Evolutionary conservation across 495 filamentous ascomycete genomes (phyloP), one percentile per base, ranked within the genome.

Genomic region (Penicillium herquei): DNA sequence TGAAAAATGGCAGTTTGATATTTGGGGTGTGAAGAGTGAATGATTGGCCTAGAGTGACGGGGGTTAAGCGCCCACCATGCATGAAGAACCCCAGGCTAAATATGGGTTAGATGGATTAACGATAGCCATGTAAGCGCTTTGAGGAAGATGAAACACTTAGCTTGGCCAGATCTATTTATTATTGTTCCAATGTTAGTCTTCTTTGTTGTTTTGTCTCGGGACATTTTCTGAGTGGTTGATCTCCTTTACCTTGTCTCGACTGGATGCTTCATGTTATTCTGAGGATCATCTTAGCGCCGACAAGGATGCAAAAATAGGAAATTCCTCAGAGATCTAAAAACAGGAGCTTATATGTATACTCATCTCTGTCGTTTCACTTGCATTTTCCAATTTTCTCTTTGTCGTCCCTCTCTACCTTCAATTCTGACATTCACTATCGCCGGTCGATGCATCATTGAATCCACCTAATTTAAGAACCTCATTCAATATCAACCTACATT

Each of bases 1-100:
- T 2, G 2, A 4, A 8, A 42, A 4, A 10, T 10, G 40, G 6
- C 30, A 49, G 59, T 63, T 60, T 41, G 62, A 67, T 49, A 13
- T 17, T 30, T n/a, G 8, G 16, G 6, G 16, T 14, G 12, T 14
- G 10, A 33, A 6, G 16, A n/a, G 17, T 16, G 5, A 18, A 34
- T 42, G 44, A 64, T 68, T 68, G 65, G 65, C 46, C 59, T 1
- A 35, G 10, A 42, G 40, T 33, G 31, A 18, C 42, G 59, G 59
- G 46, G 50, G 53, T 55, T 68, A 66, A 66, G 59, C 65, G 65
- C 65, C 52, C 54, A 54, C 64, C 65, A 65, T 51, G 62, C 62
- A 64, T 67, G 64, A 56, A 43, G 12, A 17, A 30, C 12, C 21
- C 42, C 37, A 43, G 53, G 21, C 21, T 26, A 26, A 26, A 26